Evolutionary conservation across 148 eudicot genomes (phyloP), one percentile per base, ranked within the genome.

Genomic region (Agrostemma githago): DNA sequence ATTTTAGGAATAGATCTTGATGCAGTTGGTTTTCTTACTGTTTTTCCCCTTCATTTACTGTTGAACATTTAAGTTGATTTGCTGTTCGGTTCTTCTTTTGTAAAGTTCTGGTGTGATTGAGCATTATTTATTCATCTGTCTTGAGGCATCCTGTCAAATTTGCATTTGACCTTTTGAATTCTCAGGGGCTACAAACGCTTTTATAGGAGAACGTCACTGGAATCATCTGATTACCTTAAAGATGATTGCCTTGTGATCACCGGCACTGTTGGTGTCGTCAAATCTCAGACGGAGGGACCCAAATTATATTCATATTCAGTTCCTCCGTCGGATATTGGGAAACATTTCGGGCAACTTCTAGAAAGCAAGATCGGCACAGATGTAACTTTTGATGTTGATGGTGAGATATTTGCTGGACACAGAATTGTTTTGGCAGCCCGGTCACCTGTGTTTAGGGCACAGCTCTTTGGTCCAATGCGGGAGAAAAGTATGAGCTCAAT

Each of bases 401-500:
- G 84, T 4, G 86, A 87, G 78, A 63, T 81, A 3, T 87, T 83
- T 80, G 69, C 81, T 56, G 88, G 84, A 10, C 90, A 87, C 77
- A 85, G 78, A 68, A 72, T 85, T 72, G 80, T 87, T 40, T 82
- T 87, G 76, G 88, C 90, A 51, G 86, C 86, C 42, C 86, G 90
- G 20, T 87, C 88, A 15, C 90, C 88, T 68, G 88, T 87, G 38
- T 87, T 87, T 71, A 85, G 59, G 75, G 88, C 88, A 61, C 90
- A 87, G 26, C 83, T 87, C 57, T 83, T 83, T 85, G 90, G 90
- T 76, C 90, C 86, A 62, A 72, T 85, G 88, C 85, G 80, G 78
- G 88, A 87, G 72, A 75, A 74, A 48, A 79, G 79, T 58, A 81
- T 77, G 77, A 79, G 73, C 63, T 81, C 82, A 76, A 81, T 87